Conservation (phyloP, 371 early-diverging fungal genomes). For the Mortierella sp. region DNA sequence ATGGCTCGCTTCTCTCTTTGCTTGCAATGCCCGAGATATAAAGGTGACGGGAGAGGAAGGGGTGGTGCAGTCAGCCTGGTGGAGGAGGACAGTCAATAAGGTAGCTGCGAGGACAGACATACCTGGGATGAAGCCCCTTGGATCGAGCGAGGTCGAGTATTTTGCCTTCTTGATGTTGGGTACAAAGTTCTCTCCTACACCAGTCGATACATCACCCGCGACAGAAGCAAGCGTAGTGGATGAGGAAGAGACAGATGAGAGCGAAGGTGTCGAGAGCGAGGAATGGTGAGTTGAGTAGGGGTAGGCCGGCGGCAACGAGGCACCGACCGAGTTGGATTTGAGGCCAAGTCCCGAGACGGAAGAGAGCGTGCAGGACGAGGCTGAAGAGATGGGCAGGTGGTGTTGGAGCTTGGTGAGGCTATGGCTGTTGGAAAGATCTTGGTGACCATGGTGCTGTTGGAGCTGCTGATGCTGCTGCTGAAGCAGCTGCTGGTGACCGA, state of each 20-base stretch:
- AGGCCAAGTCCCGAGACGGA: conserved; percentile 20
- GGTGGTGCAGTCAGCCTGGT: too few relatives aligned
- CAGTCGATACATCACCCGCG: conserved; percentile 26
- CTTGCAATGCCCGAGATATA: too few relatives aligned
- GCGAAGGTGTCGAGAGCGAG: conserved; percentile 25
- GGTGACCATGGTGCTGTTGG: conserved; percentile 17
- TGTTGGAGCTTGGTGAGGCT: conserved; percentile 20
- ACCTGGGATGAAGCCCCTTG: conserved; percentile 77
- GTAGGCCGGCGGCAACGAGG: conserved; percentile 44
- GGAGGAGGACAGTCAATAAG: background rate
- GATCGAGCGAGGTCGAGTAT: conserved; percentile 74
- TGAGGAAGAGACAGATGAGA: conserved; percentile 31
- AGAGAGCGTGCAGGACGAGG: conserved; percentile 20
- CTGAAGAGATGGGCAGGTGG: conserved; percentile 18
- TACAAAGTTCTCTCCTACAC: conserved; percentile 38
- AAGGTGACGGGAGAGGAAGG: too few relatives aligned
- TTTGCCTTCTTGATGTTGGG: conserved; percentile 60
- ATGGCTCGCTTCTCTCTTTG: too few relatives aligned
- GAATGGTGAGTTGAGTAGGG: conserved; percentile 29
- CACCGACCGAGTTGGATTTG: conserved; percentile 18
- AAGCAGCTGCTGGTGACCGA: conserved; percentile 51
- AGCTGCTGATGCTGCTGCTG: too few relatives aligned
- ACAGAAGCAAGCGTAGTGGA: conserved; percentile 22
- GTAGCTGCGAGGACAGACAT: conserved; percentile 11
- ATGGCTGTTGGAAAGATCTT: conserved; percentile 13